Evolutionary conservation across 2,329 filamentous ascomycete genomes (phyloP).

Genomic region (Colletotrichum chrysophilum): DNA sequence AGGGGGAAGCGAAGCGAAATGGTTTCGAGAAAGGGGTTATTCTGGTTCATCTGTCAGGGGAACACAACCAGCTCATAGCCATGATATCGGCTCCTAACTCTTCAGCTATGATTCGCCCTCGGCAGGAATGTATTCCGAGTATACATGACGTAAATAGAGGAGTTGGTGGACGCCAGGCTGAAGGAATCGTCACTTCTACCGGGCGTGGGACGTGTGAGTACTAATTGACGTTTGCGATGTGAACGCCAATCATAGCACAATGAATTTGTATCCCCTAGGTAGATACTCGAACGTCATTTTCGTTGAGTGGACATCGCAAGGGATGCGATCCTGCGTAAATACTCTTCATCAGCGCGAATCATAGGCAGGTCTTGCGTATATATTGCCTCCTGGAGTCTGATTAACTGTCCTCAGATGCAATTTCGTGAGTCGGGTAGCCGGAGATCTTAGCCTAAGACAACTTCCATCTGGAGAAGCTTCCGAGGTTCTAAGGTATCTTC

Average conservation of each 20-base stretch:
- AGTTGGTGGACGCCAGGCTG: background rate
- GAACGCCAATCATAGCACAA: background rate
- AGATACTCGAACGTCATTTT: too few relatives aligned
- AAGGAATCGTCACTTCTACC: too few relatives aligned
- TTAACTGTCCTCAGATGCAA: too few relatives aligned
- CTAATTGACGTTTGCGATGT: too few relatives aligned
- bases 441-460: too few relatives aligned
- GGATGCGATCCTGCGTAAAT: rapidly evolving
- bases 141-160: rapidly evolving
- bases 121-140: rapidly evolving
- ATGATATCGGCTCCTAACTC: rapidly evolving
- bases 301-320: too few relatives aligned
- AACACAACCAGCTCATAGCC: background rate
- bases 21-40: background rate
- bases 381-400: too few relatives aligned
- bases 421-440: too few relatives aligned
- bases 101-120: background rate
- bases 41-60: rapidly evolving
- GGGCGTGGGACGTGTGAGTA: rapidly evolving
- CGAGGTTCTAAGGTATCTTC: too few relatives aligned
- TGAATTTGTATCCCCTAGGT: too few relatives aligned
- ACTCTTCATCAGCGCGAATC: too few relatives aligned
- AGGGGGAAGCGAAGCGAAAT: background rate
- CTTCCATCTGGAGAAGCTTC: too few relatives aligned
- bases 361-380: background rate